These are phyloP conservation scores for Lophium mytilinum DNA, from an alignment of 495 filamentous ascomycete species.

Conservation along the genomic window DNA sequence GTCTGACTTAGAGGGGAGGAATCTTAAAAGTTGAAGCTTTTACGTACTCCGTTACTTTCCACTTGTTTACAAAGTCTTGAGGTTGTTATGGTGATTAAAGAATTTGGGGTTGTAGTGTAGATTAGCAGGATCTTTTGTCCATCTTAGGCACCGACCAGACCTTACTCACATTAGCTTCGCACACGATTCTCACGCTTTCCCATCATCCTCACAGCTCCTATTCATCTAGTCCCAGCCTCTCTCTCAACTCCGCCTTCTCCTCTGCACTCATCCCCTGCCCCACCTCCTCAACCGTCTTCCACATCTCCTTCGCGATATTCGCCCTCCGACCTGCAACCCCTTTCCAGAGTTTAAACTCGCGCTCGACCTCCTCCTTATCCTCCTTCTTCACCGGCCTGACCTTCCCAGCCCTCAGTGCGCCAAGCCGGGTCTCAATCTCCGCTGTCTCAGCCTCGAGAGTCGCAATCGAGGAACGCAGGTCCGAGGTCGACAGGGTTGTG, in stretches of 20 bases:
- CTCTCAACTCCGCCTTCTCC: conserved; percentile 22
- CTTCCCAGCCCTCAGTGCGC: conserved; percentile 32
- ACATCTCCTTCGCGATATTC: conserved; percentile 37
- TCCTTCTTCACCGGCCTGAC: conserved; percentile 39
- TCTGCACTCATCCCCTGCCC: conserved; percentile 13
- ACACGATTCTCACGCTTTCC: no score
- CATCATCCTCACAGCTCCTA: neutral
- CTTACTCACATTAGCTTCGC: no score
- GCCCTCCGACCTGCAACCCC: conserved; percentile 38
- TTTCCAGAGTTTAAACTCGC: conserved; percentile 47
- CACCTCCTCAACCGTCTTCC: conserved; percentile 25
- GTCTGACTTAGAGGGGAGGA: no score
- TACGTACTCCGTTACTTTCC: no score
- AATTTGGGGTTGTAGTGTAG: no score
- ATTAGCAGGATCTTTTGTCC: no score
- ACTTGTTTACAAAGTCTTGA: no score
- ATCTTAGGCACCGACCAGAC: no score
- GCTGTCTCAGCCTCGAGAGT: conserved; percentile 42
- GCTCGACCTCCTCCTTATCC: conserved; percentile 42
- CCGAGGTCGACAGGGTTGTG: conserved; percentile 44
- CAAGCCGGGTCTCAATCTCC: conserved; percentile 36
- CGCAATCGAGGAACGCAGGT: conserved; percentile 41
- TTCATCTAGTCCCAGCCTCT: conserved; percentile 24
- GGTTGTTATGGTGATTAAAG: no score
- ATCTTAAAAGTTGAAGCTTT: no score